phyloP scores from a whole-genome alignment of 768 basidiomycete species.

The Nidula microcarpa region DNA sequence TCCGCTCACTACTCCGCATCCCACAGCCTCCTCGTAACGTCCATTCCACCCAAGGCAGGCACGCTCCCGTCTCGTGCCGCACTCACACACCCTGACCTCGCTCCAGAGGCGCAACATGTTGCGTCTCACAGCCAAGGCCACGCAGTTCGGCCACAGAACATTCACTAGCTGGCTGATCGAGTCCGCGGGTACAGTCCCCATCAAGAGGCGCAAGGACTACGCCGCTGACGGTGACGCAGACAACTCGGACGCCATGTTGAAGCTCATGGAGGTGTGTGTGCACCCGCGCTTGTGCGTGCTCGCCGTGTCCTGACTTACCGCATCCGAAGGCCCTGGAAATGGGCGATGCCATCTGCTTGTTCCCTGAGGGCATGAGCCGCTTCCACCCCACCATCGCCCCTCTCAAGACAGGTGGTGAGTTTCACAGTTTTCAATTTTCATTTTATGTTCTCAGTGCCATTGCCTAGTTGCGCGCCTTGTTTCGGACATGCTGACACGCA shows the following conservation, averaged over 20 bases:
- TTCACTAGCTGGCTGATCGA: constrained; percentile 92
- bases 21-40: constrained; percentile 66
- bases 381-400: constrained; percentile 88
- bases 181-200: constrained; percentile 81
- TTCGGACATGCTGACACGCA: constrained; percentile 71
- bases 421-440: background rate
- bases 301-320: background rate
- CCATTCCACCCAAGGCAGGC: constrained; percentile 65
- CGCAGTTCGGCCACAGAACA: constrained; percentile 78
- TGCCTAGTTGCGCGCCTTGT: constrained; percentile 74
- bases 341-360: constrained; percentile 79
- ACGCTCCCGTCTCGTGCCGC: background rate
- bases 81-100: background rate
- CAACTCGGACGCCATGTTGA: constrained; percentile 67
- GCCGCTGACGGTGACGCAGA: constrained; percentile 43
- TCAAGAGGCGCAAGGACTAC: constrained; percentile 74
- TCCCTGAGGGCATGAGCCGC: constrained; percentile 84
- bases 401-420: constrained; percentile 78
- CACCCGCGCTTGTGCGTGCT: background rate
- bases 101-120: constrained; percentile 71
- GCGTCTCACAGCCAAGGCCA: constrained; percentile 84
- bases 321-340: constrained; percentile 59
- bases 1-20: background rate
- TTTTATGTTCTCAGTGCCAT: background rate
- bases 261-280: constrained; percentile 56